These are phyloP conservation scores for Pleurotus citrinopileatus DNA, from an alignment of 768 basidiomycete species.

Conservation along the genomic window DNA sequence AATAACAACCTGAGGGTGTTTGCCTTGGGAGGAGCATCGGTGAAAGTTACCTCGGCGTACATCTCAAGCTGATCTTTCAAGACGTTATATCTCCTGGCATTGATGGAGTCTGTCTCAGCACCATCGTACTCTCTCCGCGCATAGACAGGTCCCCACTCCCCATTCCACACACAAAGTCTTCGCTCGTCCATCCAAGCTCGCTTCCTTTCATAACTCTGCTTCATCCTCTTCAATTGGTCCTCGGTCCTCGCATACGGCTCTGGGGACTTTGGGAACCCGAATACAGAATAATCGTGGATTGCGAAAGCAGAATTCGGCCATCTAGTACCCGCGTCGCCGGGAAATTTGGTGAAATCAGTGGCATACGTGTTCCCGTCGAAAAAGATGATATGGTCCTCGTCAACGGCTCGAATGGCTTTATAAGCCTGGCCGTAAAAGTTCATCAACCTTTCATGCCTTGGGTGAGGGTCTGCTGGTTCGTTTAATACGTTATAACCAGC, in stretches of 20 bases:
- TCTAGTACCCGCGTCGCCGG: slow-evolving; percentile 51
- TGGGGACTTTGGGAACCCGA: slow-evolving; percentile 64
- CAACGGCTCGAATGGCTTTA: slow-evolving; percentile 66
- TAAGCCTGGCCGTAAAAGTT: slow-evolving; percentile 68
- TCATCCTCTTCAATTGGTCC: slow-evolving; percentile 49
- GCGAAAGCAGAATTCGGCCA: slow-evolving; percentile 76
- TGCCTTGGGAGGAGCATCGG: too few relatives aligned
- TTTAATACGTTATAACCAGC: slow-evolving; percentile 87
- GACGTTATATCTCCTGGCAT: slow-evolving; percentile 60
- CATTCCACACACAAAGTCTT: slow-evolving; percentile 71
- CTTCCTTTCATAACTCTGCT: slow-evolving; percentile 68
- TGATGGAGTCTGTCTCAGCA: slow-evolving; percentile 59
- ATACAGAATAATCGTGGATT: slow-evolving; percentile 76
- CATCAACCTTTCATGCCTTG: slow-evolving; percentile 57
- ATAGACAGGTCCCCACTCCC: slow-evolving; percentile 85
- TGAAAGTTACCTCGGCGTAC: slow-evolving; percentile 69
- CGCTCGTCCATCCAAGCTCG: slow-evolving; percentile 73
- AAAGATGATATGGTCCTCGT: slow-evolving; percentile 72
- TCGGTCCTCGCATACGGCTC: slow-evolving; percentile 52
- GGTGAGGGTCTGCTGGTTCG: slow-evolving; percentile 66
- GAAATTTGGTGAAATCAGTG: slow-evolving; percentile 69
- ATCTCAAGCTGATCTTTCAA: slow-evolving; percentile 72
- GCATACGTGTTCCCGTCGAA: slow-evolving; percentile 86
- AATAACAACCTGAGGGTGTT: too few relatives aligned
- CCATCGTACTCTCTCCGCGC: slow-evolving; percentile 61